Evolutionary conservation across 2,329 filamentous ascomycete species (phyloP), one percentile per base, ranked within the genome.

Genomic region (Helotiales sp.): DNA sequence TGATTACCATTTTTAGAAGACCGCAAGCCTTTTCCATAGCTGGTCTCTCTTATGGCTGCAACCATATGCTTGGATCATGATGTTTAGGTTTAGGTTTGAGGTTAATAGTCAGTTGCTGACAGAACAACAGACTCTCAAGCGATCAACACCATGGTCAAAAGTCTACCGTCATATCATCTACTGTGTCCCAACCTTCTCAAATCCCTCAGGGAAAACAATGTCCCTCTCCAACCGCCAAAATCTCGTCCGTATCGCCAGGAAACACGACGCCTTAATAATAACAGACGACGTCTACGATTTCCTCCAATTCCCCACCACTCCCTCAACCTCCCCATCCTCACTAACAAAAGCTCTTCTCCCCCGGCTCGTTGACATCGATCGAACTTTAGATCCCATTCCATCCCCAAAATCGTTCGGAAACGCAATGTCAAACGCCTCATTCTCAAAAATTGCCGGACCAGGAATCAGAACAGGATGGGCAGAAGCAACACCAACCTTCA

Each of bases 261-360:
- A 86, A 58, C 85, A 88, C 71, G 87, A 98, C 71, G 91, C 90
- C 6, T 80, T 98, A n/a, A 74, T 97, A 55, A 80, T 97, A 27
- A 84, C 84, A 49, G 93, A 98, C 74, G 95, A 99, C 72, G 92
- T 98, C 9, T 99, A 99, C 71, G 93, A 98, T 72, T 88, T 93
- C 64, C 79, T 98, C 5, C 89, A 93, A 70, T 97, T 92, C 91
- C 81, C 84, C 4, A 64, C 2, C 67, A 75, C 38, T 47, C 75
- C 44, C 34, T 44, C 52, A 2, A 17, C 34, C 3, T 36, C 60
- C 2, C 47, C 40, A 5, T 17, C 51, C 12, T 58, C 59, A 25
- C 24, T 66, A 2, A 55, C 44, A 8, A 60, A 60, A 27, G 65
- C 63, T 17, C n/a, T 68, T 22, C 51, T 92, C 8, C 91, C 91